phyloP scores from a whole-genome alignment of 768 basidiomycete genomes.

The Tricholoma terreum region DNA sequence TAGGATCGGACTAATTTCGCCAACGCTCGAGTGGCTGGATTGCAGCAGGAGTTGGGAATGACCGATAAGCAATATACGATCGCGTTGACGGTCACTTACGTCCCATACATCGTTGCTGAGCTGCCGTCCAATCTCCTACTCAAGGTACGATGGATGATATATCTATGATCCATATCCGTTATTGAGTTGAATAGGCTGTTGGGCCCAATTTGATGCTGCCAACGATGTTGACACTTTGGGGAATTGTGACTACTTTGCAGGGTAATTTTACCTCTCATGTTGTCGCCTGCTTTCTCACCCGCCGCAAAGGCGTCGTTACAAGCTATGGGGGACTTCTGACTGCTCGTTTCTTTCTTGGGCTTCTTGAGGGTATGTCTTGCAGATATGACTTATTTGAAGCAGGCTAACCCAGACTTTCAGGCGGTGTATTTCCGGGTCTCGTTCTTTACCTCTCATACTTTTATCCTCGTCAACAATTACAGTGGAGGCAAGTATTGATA shows the following conservation, averaged over 20 bases:
- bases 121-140: conserved; percentile 60
- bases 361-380: conserved; percentile 42
- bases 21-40: conserved; percentile 58
- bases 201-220: conserved; percentile 33
- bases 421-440: conserved; percentile 57
- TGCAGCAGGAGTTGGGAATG: conserved; percentile 53
- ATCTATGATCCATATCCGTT: not conserved
- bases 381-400: not conserved
- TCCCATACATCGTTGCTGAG: conserved; percentile 57
- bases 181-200: conserved; percentile 4
- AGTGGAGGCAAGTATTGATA: conserved; percentile 38
- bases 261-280: conserved; percentile 28
- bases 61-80: conserved; percentile 48
- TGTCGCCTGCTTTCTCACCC: not conserved
- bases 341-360: conserved; percentile 50
- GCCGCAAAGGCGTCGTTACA: conserved; percentile 42
- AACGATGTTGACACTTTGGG: conserved; percentile 63
- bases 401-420: conserved; percentile 22
- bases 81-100: conserved; percentile 45
- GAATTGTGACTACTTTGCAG: conserved; percentile 62
- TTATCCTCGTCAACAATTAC: conserved; percentile 48
- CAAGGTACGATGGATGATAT: conserved; percentile 32
- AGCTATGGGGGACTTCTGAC: conserved; percentile 43
- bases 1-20: conserved; percentile 41
- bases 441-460: conserved; percentile 57